Evolutionary conservation across 2,329 filamentous ascomycete species (phyloP), one percentile per base, ranked within the genome.

Genomic region (Aspergillus chevalieri): DNA sequence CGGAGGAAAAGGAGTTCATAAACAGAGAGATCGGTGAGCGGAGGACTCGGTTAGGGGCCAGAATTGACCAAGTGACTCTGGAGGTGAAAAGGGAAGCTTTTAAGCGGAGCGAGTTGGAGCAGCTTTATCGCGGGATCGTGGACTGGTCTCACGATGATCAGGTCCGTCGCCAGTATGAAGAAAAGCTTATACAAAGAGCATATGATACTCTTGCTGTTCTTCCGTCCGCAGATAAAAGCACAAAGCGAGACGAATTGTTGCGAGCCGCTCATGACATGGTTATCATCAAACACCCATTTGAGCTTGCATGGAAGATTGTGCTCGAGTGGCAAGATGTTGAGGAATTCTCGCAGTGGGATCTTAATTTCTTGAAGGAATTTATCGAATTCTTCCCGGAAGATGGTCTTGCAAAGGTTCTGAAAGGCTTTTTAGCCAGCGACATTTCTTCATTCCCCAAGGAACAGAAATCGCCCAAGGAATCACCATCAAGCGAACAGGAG

Each of bases 131-230:
- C 49, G 80, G 89, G 46, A 78, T 96, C 46, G 91, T 96, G 62
- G 84, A 95, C 64, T 98, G 93, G 93, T 85, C 86, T 8, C 81
- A 75, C 50, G 89, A 97, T 60, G 93, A 98, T 63, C 88, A 92
- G 19, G 66, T 89, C 30, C 82, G 93, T 43, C 84, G 92, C 34
- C 79, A 80, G 34, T 94, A 92, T 54, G 94, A 98, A 66, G 91
- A 97, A 67, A 97, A 92, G 70, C 76, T 96, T 12, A 71, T 98
- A 3, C 81, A 86, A 54, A 82, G 91, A 63, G 88, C 85, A 52
- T 86, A 91, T 57, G 90, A 96, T 50, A 80, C 82, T 4, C 78
- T 98, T 1, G 68, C 86, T 7, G 84, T 87, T 24, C 76, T 89
- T 14, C 81, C 85, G 2, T 52, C 77, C 1, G 82, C 84, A 3